phyloP scores from a whole-genome alignment of 306 rosid genomes.

The Dalbergia oliveri region DNA sequence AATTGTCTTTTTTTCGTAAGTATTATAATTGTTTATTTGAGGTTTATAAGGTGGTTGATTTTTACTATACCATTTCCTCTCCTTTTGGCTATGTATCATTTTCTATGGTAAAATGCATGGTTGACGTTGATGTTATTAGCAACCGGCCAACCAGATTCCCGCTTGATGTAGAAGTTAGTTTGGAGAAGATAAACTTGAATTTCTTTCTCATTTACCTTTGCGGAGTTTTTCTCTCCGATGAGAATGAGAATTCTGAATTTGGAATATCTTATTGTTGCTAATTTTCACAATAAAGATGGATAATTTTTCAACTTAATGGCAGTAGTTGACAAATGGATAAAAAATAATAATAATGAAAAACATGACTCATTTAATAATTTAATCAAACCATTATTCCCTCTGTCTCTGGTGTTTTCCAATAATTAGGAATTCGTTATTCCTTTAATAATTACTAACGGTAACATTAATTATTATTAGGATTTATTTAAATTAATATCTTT shows the following conservation, averaged over 20 bases:
- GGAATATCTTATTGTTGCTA: background rate
- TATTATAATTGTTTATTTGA: background rate
- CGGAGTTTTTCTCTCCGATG: background rate
- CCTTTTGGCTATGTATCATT: background rate
- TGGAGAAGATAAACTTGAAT: constrained; percentile 4
- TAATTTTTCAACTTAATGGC: background rate
- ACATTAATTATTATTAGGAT: too few relatives aligned
- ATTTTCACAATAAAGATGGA: background rate
- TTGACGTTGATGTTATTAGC: background rate
- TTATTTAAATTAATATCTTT: too few relatives aligned
- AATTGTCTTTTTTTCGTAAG: too few relatives aligned
- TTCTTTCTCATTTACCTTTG: background rate
- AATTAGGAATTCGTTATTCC: background rate
- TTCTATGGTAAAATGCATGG: background rate
- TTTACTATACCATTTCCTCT: background rate
- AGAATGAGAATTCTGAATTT: background rate
- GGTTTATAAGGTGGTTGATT: background rate
- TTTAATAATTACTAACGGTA: background rate
- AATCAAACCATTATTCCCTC: background rate
- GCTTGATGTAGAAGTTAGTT: constrained; percentile 9
- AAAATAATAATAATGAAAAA: background rate
- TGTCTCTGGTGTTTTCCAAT: background rate
- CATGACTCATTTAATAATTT: background rate
- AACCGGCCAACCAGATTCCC: constrained; percentile 20
- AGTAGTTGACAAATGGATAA: background rate